Base-by-base conservation (phyloP, 805 yeast species). In the Candida khao-thaluensis region DNA sequence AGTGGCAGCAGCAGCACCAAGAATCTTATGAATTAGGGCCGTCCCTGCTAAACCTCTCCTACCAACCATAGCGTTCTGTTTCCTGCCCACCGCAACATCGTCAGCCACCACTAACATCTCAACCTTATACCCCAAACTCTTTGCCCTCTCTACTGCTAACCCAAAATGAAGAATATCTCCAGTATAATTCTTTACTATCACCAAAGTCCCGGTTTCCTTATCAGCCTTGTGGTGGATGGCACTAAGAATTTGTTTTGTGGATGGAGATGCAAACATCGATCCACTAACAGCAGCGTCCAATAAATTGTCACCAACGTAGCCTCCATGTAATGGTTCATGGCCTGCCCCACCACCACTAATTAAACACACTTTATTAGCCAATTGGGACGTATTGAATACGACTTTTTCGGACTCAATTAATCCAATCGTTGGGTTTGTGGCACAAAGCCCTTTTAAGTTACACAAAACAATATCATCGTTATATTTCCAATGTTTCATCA, bases 271-370 rank as follows among this genome's bases (percentile, higher is more conserved):
- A 67, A 90, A 90, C n/a, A 87, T 74, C 38, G 82, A 79, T 25
- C 98, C 98, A 38, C 89, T 79, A 4, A 90, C 95, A 0, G 96
- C 97, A 28, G 82, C 95, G 49, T 85, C 87, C 28, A 90, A 61
- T 50, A 84, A 65, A 35, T 95, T 95, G 10, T 78, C 72, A 9
- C 97, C 97, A 16, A 90, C 89, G 58, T 80, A 90, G 0, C 96
- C 97, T 7, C 86, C 90, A 54, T 91, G 97, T 3, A 89, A 72
- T 17, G 97, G 97, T 62, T 90, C 98, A 56, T 90, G 98, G 34
- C 98, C 98, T 10, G 90, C 80, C 18, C 97, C 97, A 40, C 98
- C 98, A 43, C 97, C 96, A 23, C 95, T 81, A 18, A 90, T 65
- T 35, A 90, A 54, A 5, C 86, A 76, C 30, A 89, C 84, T 52